Evolutionary conservation across 768 basidiomycete genomes (phyloP).

Genomic region (Leccinum sublutescens): DNA sequence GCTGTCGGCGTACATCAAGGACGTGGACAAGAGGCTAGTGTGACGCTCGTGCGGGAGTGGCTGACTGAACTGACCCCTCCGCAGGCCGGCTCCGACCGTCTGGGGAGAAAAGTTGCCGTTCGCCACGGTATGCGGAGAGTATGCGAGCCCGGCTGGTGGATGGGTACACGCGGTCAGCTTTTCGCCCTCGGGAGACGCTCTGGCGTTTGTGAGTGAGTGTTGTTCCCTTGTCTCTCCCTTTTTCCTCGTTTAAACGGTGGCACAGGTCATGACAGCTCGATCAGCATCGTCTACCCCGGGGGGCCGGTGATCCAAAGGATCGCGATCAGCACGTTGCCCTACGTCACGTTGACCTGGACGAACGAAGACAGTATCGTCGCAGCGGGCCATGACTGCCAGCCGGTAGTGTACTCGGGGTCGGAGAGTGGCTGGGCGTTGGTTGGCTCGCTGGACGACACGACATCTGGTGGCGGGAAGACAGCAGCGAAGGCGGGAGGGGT

Average conservation of each 20-base stretch:
- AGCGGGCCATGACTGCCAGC: slow-evolving; percentile 98
- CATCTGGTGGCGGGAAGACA: slow-evolving; percentile 37
- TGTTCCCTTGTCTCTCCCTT: neutral
- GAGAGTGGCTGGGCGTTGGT: slow-evolving; percentile 74
- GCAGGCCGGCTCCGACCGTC: slow-evolving; percentile 79
- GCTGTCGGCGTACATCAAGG: slow-evolving; percentile 98
- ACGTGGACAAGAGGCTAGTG: slow-evolving; percentile 84
- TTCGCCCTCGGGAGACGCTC: slow-evolving; percentile 91
- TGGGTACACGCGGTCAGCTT: slow-evolving; percentile 98
- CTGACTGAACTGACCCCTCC: slow-evolving; percentile 3
- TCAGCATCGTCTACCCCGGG: slow-evolving; percentile 89
- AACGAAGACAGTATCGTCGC: slow-evolving; percentile 81
- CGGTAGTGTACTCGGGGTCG: slow-evolving; percentile 78
- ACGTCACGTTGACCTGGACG: slow-evolving; percentile 83
- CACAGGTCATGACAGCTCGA: slow-evolving; percentile 90
- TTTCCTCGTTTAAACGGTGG: neutral
- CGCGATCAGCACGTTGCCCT: slow-evolving; percentile 74
- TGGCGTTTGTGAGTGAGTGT: slow-evolving; percentile 88
- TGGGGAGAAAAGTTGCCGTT: slow-evolving; percentile 99
- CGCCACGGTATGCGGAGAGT: slow-evolving; percentile 97
- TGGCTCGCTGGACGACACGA: slow-evolving; percentile 85
- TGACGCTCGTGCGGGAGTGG: neutral
- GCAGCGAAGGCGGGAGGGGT: slow-evolving; percentile 42
- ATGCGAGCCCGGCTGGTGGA: slow-evolving; percentile 81
- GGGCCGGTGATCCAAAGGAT: slow-evolving; percentile 73